A percentile compares a stretch with the other conserved stretches of the same genome.
These are phyloP conservation scores for Solanum paucissectum DNA, from an alignment of 257 asterid species.

Conservation along the genomic window DNA sequence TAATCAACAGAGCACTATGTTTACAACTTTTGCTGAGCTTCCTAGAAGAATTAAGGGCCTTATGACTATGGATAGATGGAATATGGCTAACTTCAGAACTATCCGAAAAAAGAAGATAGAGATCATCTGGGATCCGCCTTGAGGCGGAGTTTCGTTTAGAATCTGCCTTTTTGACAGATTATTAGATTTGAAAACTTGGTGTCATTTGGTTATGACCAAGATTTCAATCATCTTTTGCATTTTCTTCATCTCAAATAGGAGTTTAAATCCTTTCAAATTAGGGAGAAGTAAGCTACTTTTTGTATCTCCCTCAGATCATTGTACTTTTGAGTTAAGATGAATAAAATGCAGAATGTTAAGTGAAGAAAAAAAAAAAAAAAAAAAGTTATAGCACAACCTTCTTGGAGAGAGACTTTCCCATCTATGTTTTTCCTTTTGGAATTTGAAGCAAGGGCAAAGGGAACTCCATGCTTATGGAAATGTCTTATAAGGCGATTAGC, in stretches of 20 bases:
- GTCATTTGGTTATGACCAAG: background rate
- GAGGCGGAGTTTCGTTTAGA: background rate
- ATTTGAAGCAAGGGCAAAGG: slow-evolving; percentile 78
- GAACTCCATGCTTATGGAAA: slow-evolving; percentile 57
- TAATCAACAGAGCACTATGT: no score
- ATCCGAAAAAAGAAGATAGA: background rate
- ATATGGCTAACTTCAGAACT: background rate
- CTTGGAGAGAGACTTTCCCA: slow-evolving; percentile 48
- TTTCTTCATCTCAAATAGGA: background rate
- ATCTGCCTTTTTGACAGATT: background rate
- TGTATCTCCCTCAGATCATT: no score
- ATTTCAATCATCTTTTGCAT: background rate
- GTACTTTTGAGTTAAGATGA: no score
- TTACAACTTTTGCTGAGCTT: no score
- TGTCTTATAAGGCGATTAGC: slow-evolving; percentile 72
- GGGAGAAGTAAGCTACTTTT: no score
- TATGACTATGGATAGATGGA: background rate
- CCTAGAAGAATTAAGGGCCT: background rate
- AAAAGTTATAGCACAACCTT: slow-evolving; percentile 27
- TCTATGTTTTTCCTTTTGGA: slow-evolving; percentile 48
- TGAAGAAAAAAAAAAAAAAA: no score
- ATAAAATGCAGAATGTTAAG: no score
- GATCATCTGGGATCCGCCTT: background rate
- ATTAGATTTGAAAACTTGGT: background rate
- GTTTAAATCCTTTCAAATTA: background rate